Evolutionary conservation across 1,284 basidiomycete species (phyloP), one percentile per base, ranked within the genome.

Genomic region (Uromyces viciae-fabae): DNA sequence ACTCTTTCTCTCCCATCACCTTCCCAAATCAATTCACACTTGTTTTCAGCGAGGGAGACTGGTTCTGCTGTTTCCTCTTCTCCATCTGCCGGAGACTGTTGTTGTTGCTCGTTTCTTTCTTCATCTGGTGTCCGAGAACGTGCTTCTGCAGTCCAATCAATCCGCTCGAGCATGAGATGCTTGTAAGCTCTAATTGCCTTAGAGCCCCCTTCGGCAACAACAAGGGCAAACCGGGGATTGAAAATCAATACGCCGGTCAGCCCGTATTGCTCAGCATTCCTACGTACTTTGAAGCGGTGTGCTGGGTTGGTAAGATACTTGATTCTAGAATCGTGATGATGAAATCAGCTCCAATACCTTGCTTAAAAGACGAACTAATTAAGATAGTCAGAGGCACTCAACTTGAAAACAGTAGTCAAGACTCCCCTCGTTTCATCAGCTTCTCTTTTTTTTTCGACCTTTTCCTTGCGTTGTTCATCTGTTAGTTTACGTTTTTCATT

Each of bases 261-360:
- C 82, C 90, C 91, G 85, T 92, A 89, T 86, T 98, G 94, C 85
- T 96, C 92, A 1, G 96, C 96, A 84, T 98, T 99, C 88, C 93
- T 94, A 82, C 93, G 91, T 56, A 98, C 93, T 88, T 99, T 99
- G 89, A 95, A 98, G 82, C 93, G 92, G 85, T 99, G 97, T 19
- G 93, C 89, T 0, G 93, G 94, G 85, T 98, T 94, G n/a, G 91
- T 90, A 64, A 99, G 90, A 81, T 91, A 93, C 85, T 92, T 92
- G 83, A 99, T 89, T 87, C 93, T 94, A 42, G 56, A 80, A 46
- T 77, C 52, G 46, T 81, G 17, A 84, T 74, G 25, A 46, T 75
- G 64, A 17, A 11, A 25, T 76, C 11, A 42, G 62, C 42, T 68
- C 42, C 38, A 25, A 25, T 62, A 68, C 9, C 4, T 56, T 31